Base-by-base conservation (phyloP, 176 grass and related monocot genomes). In the Cenchrus americanus region DNA sequence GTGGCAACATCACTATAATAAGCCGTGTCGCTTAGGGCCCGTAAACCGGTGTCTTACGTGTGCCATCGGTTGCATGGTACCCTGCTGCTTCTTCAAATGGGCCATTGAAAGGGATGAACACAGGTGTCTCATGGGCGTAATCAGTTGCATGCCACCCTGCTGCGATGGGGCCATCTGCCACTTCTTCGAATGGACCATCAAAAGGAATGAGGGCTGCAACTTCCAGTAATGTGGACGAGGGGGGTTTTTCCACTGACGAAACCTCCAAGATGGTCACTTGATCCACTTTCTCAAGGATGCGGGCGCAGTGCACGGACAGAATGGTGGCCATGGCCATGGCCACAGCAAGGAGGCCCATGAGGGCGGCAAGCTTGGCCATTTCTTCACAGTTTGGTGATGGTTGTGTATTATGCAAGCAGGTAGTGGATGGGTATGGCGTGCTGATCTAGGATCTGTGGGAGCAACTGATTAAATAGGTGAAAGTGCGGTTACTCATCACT, bases 121-220 rank as follows among this genome's bases (percentile, higher is more conserved):
- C 23, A 13, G 60, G 60, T 27, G 23, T 59, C 55, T 22, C n/a
- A 1, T 59, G 55, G 55, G 0, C 19, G 3, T 18, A 59, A 59
- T 59, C 55, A 10, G 8, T 10, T 9, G 55, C 3, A 22, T 59
- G 55, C 7, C 8, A 72, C 7, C 23, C n/a, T 2, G 2, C 44
- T 26, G 43, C 5, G 3, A 71, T 27, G 46, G 46, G 69, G 13
- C 69, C 23, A 4, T 50, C 46, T 7, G 22, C 69, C 14, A 14
- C 69, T 51, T 72, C 69, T 27, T 72, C 69, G 48, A 27, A 71
- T 46, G 23, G 44, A 15, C n/a, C 69, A 73, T 73, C 71, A 5
- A 73, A 73, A 73, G 71, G 71, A 15, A 53, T 3, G 14, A 73
- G 48, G 47, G 71, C 24, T 0, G 24, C 14, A 32, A 73, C 48